A percentile compares a stretch with the other conserved stretches of the same genome.
Evolutionary conservation across 768 basidiomycete species (phyloP).

Genomic region (Asterophora parasitica): DNA sequence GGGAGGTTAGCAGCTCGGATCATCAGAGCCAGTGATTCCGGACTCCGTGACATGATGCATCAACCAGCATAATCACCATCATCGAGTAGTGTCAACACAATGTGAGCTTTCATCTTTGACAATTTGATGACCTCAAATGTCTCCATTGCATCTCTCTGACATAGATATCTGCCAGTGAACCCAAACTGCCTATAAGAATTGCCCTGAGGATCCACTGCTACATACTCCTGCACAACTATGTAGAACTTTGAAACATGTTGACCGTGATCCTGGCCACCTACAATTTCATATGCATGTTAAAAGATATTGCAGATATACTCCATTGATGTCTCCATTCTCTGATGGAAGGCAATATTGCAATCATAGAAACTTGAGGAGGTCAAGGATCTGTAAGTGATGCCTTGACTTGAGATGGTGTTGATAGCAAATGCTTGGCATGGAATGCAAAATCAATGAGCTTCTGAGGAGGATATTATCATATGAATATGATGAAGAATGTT

Average conservation of each 20-base stretch:
- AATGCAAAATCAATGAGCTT: neutral
- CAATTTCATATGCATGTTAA: neutral
- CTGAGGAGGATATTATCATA: neutral
- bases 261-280: neutral
- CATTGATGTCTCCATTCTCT: neutral
- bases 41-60: no score
- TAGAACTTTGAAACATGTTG: conserved; percentile 1
- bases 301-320: conserved; percentile 6
- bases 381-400: conserved; percentile 10
- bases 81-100: conserved; percentile 6
- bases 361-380: conserved; percentile 6
- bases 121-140: conserved; percentile 2
- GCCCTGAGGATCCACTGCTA: neutral
- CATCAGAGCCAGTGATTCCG: no score
- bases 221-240: conserved; percentile 1
- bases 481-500: neutral
- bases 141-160: neutral
- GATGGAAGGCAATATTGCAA: conserved; percentile 11
- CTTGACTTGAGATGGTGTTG: conserved; percentile 4
- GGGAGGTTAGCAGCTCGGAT: no score
- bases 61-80: neutral
- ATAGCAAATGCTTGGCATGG: neutral
- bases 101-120: conserved; percentile 9
- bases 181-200: conserved; percentile 15
- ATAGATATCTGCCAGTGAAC: conserved; percentile 12